Evolutionary conservation across 2,329 filamentous ascomycete species (phyloP), one percentile per base, ranked within the genome.

Genomic region (Botryotinia globosa): DNA sequence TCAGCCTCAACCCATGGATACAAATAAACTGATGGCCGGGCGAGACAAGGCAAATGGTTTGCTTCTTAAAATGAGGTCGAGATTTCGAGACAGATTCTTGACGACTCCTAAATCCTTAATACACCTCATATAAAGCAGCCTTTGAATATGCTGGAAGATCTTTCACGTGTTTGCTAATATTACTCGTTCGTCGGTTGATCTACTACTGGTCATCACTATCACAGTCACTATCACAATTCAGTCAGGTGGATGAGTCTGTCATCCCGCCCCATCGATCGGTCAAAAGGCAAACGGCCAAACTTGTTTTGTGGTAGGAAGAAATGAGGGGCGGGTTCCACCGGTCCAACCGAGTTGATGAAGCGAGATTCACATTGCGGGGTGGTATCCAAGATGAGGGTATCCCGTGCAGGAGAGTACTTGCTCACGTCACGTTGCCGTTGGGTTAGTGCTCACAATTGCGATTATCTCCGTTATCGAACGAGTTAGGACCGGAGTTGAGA

Each of bases 1-100:
- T 42, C 65, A 67, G 65, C 65, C 65, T 56, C 65, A 42, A 56
- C 39, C 48, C 65, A 37, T 39, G 48, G 48, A 67, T 67, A 67
- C 48, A 67, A 56, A 67, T 67, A 67, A 67, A 67, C 65, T 48
- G 65, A 37, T 56, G 48, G 48, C 48, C 65, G 29, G 34, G 48
- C 65, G 34, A 67, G 48, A 67, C 48, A 44, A 56, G 48, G 65
- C 18, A 22, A 67, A 42, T 56, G 34, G 48, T 67, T 67, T 56
- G 48, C 65, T 67, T 56, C 14, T 56, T 6, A 4, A 20, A 67
- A 25, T 37, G 48, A 22, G 48, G n/a, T 42, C 48, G 18, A 51
- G 64, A 16, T 20, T 54, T 56, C 64, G 34, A 32, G 48, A 34
- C 65, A 56, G 25, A 56, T 56, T 34, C 25, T 20, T 39, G n/a